Evolutionary conservation across 768 basidiomycete genomes (phyloP).

Genomic region (Cyclocybe cylindracea): DNA sequence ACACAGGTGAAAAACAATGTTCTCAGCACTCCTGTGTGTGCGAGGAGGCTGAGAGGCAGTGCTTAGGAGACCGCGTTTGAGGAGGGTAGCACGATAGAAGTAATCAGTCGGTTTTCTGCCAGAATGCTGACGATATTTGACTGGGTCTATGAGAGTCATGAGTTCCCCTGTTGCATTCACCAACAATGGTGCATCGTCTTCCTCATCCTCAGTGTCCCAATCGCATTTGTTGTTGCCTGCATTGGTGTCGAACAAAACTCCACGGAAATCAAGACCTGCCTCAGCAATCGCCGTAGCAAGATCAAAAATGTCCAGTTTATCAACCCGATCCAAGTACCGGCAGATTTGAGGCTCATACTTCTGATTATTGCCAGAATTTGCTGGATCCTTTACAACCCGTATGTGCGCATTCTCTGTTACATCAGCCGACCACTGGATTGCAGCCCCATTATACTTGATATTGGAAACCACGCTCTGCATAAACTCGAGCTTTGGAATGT

Average conservation of each 20-base stretch:
- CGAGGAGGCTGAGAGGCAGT: constrained; percentile 8
- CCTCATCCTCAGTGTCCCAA: background rate
- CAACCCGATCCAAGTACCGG: constrained; percentile 27
- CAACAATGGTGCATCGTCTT: background rate
- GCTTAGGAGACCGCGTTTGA: background rate
- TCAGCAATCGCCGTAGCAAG: constrained; percentile 20
- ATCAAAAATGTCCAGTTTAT: constrained; percentile 31
- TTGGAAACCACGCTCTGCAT: constrained; percentile 31
- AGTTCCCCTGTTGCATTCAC: constrained; percentile 2
- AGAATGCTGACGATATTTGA: background rate
- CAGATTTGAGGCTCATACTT: constrained; percentile 36
- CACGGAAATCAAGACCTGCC: constrained; percentile 1
- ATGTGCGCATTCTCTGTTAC: constrained; percentile 33
- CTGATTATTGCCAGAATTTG: constrained; percentile 29
- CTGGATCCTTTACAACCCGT: constrained; percentile 30
- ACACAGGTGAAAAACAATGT: constrained; percentile 22
- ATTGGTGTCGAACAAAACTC: background rate
- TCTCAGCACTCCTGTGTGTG: constrained; percentile 7
- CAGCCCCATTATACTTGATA: constrained; percentile 27
- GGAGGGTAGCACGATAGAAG: background rate
- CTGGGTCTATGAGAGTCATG: background rate
- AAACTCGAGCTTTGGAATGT: constrained; percentile 44
- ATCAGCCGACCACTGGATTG: constrained; percentile 37
- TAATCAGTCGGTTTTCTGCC: background rate
- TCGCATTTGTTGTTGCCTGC: background rate